phyloP scores from a whole-genome alignment of 2,329 filamentous ascomycete species.

The Ceratocystis colombiana region DNA sequence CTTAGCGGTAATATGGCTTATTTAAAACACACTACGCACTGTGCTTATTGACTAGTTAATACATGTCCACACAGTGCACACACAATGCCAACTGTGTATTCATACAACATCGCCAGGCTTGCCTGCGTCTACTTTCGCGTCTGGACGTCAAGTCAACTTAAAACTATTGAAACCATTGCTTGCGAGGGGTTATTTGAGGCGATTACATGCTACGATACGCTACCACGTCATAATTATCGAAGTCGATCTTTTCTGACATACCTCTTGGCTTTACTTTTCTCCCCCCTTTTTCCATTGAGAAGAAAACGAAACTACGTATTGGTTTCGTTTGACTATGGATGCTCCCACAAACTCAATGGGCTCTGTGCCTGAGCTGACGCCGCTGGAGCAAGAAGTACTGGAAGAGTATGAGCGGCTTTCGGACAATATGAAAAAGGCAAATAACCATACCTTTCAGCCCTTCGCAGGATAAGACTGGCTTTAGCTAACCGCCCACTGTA shows the following conservation, averaged over 20 bases:
- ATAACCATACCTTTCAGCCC: constrained; percentile 12
- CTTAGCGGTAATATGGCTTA: too few species aligned
- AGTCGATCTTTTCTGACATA: neutral
- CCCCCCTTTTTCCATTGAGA: neutral
- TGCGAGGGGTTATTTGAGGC: too few species aligned
- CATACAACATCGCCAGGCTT: neutral
- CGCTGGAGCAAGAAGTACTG: constrained; percentile 84
- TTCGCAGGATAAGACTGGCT: neutral
- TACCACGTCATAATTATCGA: neutral
- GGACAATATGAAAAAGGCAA: constrained; percentile 82
- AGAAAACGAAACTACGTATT: neutral
- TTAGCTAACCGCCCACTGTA: constrained; percentile 3
- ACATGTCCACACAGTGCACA: neutral
- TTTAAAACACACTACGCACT: too few species aligned
- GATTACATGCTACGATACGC: too few species aligned
- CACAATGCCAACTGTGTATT: neutral
- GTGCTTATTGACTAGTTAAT: too few species aligned
- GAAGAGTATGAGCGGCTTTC: constrained; percentile 85
- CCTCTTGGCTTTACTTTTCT: neutral
- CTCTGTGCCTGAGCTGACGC: constrained; percentile 51
- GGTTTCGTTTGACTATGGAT: constrained; percentile 17
- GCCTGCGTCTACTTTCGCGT: neutral
- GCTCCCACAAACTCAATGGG: constrained; percentile 18
- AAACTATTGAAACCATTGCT: too few species aligned
- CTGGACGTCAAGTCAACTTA: neutral